Evolutionary conservation across 192 early-diverging fungal species (phyloP), one percentile per base, ranked within the genome.

Genomic region (Thamnidium elegans): DNA sequence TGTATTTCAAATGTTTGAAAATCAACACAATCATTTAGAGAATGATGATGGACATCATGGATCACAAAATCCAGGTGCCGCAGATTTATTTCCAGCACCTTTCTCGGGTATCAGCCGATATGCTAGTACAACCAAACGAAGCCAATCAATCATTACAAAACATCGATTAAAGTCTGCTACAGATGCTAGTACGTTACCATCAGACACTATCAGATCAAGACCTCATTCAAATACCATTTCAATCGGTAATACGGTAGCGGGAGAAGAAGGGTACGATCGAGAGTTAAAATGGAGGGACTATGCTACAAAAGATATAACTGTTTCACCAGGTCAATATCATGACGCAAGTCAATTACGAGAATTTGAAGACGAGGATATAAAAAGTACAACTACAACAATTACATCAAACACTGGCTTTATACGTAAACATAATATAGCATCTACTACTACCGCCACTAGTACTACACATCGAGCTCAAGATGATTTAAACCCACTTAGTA

Each of bases 1-100:
- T 31, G 42, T 66, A 42, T 46, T 66, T 44, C 64, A 66, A 39
- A 54, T 66, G 53, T 66, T 66, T 66, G 66, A 67, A 9, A 59
- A 59, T 43, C 19, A 39, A 23, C 43, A 62, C 17, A 50, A 46
- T 2, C 30, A 34, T 19, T 20, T 19, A 15, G 45, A 63, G 17
- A 32, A 43, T 9, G 15, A 2, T 6, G 15, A 21, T 0, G 13
- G 50, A 42, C 32, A 42, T 15, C 63, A 54, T 59, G 58, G 58
- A 7, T 39, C 4, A 13, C 19, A 69, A 10, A 54, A 63, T 26
- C 60, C 60, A 56, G 67, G 67, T 34, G 52, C 59, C 7, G 67
- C 59, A 20, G 67, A 69, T 39, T 15, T 69, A 0, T 62, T 69
- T 26, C 53, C 67, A 23, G 60, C 67, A 43, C 67, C 67, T 3